Conservation (phyloP, 2,329 filamentous ascomycete species). For the Westerdykella ornata region DNA sequence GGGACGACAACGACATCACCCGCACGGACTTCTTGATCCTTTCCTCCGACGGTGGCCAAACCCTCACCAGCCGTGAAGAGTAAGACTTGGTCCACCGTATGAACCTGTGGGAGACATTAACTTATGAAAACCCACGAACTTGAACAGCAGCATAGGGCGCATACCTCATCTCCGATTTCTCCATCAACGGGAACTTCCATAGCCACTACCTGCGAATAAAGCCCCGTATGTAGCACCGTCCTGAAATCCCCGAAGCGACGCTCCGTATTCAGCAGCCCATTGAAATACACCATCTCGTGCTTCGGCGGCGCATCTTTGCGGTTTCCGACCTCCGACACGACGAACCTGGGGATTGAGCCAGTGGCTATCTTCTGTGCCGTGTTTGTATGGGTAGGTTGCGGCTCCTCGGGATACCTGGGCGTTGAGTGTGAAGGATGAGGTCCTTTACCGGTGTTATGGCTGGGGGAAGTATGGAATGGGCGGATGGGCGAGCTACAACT, state of each 20-base stretch:
- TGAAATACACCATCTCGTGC: slow-evolving; percentile 56
- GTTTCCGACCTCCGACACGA: slow-evolving; percentile 14
- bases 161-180: slow-evolving; percentile 60
- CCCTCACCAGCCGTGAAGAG: slow-evolving; percentile 57
- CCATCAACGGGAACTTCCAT: slow-evolving; percentile 59
- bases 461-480: too few relatives aligned
- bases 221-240: slow-evolving; percentile 56
- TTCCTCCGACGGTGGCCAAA: slow-evolving; percentile 53
- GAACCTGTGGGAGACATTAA: slow-evolving; percentile 26
- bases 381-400: too few relatives aligned
- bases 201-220: slow-evolving; percentile 56
- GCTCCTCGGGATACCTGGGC: slow-evolving; percentile 5
- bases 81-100: slow-evolving; percentile 58
- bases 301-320: slow-evolving; percentile 22
- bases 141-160: slow-evolving; percentile 1
- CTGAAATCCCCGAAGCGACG: slow-evolving; percentile 54
- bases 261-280: slow-evolving; percentile 49
- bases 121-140: neutral
- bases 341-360: too few relatives aligned
- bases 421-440: neutral
- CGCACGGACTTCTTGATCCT: slow-evolving; percentile 51
- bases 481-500: too few relatives aligned
- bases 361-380: too few relatives aligned
- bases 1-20: slow-evolving; percentile 57
- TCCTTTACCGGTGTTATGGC: too few relatives aligned